Evolutionary conservation across 306 rosid genomes (phyloP).

Genomic region (Malus sylvestris): DNA sequence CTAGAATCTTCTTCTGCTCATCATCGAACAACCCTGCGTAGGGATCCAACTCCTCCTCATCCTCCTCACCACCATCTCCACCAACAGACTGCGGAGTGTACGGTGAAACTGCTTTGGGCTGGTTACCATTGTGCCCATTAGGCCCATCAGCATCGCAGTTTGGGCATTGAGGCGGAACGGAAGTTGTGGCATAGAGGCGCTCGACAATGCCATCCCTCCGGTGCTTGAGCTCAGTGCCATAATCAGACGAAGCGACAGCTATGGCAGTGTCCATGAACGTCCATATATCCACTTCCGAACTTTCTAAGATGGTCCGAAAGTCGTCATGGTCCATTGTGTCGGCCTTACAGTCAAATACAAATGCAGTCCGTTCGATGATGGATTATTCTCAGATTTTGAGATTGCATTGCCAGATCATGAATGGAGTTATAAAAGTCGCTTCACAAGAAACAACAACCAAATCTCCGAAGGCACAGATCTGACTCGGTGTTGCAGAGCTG

Average conservation of each 20-base stretch:
- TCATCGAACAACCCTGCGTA: conserved; percentile 70
- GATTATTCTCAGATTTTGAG: not conserved
- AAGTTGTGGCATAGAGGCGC: conserved; percentile 50
- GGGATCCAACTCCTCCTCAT: conserved; percentile 45
- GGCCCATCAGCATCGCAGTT: conserved; percentile 32
- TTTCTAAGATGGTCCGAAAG: conserved; percentile 64
- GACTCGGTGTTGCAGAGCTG: not conserved
- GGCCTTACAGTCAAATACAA: not conserved
- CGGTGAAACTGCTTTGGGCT: conserved; percentile 37
- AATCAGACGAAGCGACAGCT: conserved; percentile 62
- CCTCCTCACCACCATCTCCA: conserved; percentile 32
- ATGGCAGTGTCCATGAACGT: conserved; percentile 80
- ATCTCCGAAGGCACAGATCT: not conserved
- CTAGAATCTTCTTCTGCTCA: conserved; percentile 78
- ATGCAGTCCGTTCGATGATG: not conserved
- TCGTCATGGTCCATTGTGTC: conserved; percentile 71
- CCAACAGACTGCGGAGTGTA: conserved; percentile 56
- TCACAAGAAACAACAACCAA: not conserved
- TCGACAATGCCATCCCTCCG: conserved; percentile 78
- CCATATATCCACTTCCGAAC: conserved; percentile 82
- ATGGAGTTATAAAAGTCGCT: not conserved
- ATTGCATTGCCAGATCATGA: not conserved
- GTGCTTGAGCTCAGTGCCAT: conserved; percentile 49
- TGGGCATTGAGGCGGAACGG: conserved; percentile 27
- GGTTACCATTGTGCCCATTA: conserved; percentile 13